Conservation (phyloP, 805 yeast genomes). For the Sungouiella blattae region DNA sequence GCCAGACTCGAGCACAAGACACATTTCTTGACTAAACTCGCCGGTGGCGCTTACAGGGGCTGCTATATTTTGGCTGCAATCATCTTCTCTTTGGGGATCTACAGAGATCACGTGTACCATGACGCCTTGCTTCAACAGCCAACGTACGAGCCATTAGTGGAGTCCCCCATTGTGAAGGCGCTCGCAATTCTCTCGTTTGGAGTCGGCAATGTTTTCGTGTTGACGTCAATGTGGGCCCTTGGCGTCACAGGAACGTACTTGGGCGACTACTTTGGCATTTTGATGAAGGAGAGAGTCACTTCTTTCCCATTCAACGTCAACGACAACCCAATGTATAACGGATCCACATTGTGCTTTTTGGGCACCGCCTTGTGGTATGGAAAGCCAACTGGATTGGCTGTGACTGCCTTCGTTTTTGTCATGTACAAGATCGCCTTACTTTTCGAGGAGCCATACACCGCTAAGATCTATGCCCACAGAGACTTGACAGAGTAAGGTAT, state of each 20-base stretch:
- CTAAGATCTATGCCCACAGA: slow-evolving; percentile 77
- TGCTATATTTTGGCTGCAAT: slow-evolving; percentile 82
- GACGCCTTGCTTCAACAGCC: slow-evolving; percentile 72
- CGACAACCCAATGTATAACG: slow-evolving; percentile 96
- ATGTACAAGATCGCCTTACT: slow-evolving; percentile 82
- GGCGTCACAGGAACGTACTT: slow-evolving; percentile 96
- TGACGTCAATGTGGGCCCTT: slow-evolving; percentile 83
- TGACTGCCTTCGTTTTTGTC: slow-evolving; percentile 66
- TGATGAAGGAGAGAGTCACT: slow-evolving; percentile 86
- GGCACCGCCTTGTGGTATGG: slow-evolving; percentile 88
- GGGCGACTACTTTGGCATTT: slow-evolving; percentile 96
- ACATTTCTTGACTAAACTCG: slow-evolving; percentile 68
- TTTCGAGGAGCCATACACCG: slow-evolving; percentile 97
- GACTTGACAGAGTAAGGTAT: slow-evolving; percentile 27
- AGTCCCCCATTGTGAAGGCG: slow-evolving; percentile 34
- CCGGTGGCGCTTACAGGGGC: slow-evolving; percentile 66
- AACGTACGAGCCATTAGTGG: slow-evolving; percentile 50
- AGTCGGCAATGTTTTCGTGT: slow-evolving; percentile 75
- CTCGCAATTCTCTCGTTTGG: slow-evolving; percentile 56
- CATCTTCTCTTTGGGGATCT: slow-evolving; percentile 81
- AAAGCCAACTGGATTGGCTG: slow-evolving; percentile 82
- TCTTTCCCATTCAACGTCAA: slow-evolving; percentile 90
- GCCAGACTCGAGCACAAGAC: slow-evolving; percentile 85
- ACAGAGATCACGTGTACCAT: slow-evolving; percentile 74
- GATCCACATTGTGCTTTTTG: slow-evolving; percentile 82